Conservation (phyloP, 352 stramenopile species). For the Globisporangium yorkense region DNA sequence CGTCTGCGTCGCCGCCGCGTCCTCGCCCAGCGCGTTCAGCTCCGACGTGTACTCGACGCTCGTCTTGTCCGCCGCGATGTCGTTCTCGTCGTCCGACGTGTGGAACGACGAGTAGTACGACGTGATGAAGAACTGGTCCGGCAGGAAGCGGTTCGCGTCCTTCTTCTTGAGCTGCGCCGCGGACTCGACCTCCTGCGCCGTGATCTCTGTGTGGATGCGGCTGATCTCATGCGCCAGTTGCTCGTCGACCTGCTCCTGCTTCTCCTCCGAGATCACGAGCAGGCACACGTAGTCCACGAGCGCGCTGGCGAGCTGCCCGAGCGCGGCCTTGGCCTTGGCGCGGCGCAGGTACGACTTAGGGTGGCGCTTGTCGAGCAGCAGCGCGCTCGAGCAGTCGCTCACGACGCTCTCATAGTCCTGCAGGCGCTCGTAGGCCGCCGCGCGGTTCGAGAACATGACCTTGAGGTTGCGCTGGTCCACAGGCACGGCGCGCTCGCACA, state of each 20-base stretch:
- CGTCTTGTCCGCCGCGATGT: constrained; percentile 47
- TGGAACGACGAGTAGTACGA: constrained; percentile 87
- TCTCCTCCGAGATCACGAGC: constrained; percentile 73
- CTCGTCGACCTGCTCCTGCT: constrained; percentile 69
- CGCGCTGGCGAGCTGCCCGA: constrained; percentile 44
- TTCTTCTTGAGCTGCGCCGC: constrained; percentile 48
- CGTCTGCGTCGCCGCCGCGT: constrained; percentile 16
- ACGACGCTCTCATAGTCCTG: constrained; percentile 59
- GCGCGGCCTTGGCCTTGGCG: constrained; percentile 54
- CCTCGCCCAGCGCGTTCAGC: constrained; percentile 30
- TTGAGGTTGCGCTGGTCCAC: constrained; percentile 74
- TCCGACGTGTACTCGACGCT: constrained; percentile 50
- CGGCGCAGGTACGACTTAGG: constrained; percentile 72
- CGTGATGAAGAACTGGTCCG: constrained; percentile 79
- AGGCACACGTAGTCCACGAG: constrained; percentile 80
- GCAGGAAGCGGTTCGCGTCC: constrained; percentile 53
- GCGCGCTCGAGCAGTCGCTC: constrained; percentile 48
- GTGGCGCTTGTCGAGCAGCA: constrained; percentile 63
- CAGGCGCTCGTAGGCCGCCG: constrained; percentile 65
- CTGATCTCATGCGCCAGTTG: constrained; percentile 65
- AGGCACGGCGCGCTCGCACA: constrained; percentile 47
- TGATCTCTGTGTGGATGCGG: constrained; percentile 70
- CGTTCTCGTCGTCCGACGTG: constrained; percentile 68
- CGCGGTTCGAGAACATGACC: constrained; percentile 84
- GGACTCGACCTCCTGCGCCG: constrained; percentile 54